Evolutionary conservation across 2,329 filamentous ascomycete species (phyloP), one percentile per base, ranked within the genome.

Genomic region (Ceratocystis colombiana): DNA sequence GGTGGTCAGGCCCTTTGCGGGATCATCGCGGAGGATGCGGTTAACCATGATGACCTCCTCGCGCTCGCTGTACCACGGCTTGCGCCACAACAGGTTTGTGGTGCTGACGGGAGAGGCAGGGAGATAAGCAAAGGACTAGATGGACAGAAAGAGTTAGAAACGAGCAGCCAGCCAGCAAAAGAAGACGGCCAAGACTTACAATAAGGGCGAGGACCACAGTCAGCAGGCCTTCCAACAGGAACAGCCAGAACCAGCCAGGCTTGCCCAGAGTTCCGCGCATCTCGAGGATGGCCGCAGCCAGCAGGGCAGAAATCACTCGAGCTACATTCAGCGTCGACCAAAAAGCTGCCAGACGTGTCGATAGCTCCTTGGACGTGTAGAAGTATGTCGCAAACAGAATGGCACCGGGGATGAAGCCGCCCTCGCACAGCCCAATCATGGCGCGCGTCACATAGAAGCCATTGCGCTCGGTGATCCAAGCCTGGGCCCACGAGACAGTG

Each of bases 311-410:
- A 15, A 64, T 65, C 3, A 61, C 57, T 71, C 73, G 71, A 5
- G 75, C 75, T 48, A 78, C 70, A 64, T 77, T 79, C 30, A 80
- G 73, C 1, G 78, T 79, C 0, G 77, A 78, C 88, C 87, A 90
- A 74, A 90, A 90, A 71, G 79, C 85, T 55, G 84, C 84, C 8
- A 90, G 77, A 0, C 88, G 82, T 41, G 82, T 79, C 0, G 87
- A 85, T 0, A 90, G 76, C 72, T 90, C 88, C 64, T 78, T 79
- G 1, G 82, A 83, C 2, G 82, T 89, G 76, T 89, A 90, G 74
- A 87, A 90, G 73, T 90, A 90, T 1, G 83, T 85, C 0, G 88
- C 78, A 72, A 88, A 89, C 1, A 87, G 76, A 62, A 88, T 82
- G 10, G 80, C 81, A 69, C 80, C 81, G 1, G 82, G 82, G 64